Evolutionary conservation across 345 rosid genomes (phyloP).

Genomic region (Clausena lansium): DNA sequence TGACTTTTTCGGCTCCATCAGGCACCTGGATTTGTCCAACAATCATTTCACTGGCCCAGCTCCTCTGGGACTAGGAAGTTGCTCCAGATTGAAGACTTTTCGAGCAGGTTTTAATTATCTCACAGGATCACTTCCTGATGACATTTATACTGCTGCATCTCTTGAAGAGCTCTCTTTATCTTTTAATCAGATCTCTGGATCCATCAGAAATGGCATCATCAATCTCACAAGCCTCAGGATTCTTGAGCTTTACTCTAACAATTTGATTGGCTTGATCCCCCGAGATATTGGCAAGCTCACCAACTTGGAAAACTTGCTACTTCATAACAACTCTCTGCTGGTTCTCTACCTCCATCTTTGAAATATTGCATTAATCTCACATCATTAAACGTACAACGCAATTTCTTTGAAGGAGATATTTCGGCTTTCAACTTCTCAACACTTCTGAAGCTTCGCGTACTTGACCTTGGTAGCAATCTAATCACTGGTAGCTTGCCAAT

Average conservation of each 20-base stretch:
- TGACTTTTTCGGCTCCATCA: not conserved
- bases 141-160: not conserved
- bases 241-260: constrained; percentile 11
- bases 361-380: constrained; percentile 12
- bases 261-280: constrained; percentile 8
- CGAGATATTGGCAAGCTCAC: constrained; percentile 15
- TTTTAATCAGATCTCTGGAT: constrained; percentile 1
- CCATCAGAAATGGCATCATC: not conserved
- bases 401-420: constrained; percentile 10
- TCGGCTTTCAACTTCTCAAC: constrained; percentile 13
- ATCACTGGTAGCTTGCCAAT: constrained; percentile 10
- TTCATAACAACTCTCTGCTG: constrained; percentile 4
- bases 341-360: constrained; percentile 14
- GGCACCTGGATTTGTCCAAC: constrained; percentile 13
- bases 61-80: constrained; percentile 9
- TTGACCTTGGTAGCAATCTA: constrained; percentile 15
- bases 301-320: not conserved
- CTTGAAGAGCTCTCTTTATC: constrained; percentile 7
- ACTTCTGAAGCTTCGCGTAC: not conserved
- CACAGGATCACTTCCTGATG: constrained; percentile 4
- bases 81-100: constrained; percentile 2
- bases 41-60: not conserved
- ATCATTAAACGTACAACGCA: constrained; percentile 6
- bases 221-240: not conserved
- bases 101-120: constrained; percentile 20